phyloP scores from a whole-genome alignment of 495 filamentous ascomycete genomes.

The Talaromyces thailandensis region DNA sequence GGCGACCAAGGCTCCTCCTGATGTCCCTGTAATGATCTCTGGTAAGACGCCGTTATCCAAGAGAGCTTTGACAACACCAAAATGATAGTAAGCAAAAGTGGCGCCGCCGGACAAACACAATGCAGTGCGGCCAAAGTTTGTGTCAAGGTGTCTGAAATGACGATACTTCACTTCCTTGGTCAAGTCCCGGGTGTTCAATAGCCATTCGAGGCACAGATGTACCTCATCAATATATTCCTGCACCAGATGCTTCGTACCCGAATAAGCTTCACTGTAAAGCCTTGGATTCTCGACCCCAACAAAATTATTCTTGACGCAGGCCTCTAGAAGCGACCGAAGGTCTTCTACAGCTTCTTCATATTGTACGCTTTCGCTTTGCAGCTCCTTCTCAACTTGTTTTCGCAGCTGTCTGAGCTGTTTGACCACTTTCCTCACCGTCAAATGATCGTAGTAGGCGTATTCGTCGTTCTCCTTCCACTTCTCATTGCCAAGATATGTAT shows the following conservation, averaged over 20 bases:
- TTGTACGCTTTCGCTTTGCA: constrained; percentile 13
- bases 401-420: constrained; percentile 59
- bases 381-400: constrained; percentile 46
- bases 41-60: constrained; percentile 81
- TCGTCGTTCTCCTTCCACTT: constrained; percentile 80
- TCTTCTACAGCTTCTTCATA: constrained; percentile 51
- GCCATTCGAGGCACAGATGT: constrained; percentile 49
- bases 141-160: constrained; percentile 81
- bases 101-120: constrained; percentile 92
- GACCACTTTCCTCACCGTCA: constrained; percentile 67
- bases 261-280: constrained; percentile 92
- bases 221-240: constrained; percentile 82
- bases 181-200: constrained; percentile 57
- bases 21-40: constrained; percentile 91
- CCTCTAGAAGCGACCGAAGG: constrained; percentile 66
- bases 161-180: constrained; percentile 63
- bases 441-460: constrained; percentile 90
- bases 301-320: constrained; percentile 95
- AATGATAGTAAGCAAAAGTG: constrained; percentile 94
- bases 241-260: constrained; percentile 86
- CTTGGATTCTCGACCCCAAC: constrained; percentile 89
- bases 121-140: constrained; percentile 88
- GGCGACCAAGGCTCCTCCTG: constrained; percentile 86
- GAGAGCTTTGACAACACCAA: constrained; percentile 84
- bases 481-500: constrained; percentile 73